Percentiles rank a stretch among this genome's conserved stretches.
These are phyloP conservation scores for Leucogyrophana mollusca DNA, from an alignment of 768 basidiomycete genomes.

Conservation along the genomic window DNA sequence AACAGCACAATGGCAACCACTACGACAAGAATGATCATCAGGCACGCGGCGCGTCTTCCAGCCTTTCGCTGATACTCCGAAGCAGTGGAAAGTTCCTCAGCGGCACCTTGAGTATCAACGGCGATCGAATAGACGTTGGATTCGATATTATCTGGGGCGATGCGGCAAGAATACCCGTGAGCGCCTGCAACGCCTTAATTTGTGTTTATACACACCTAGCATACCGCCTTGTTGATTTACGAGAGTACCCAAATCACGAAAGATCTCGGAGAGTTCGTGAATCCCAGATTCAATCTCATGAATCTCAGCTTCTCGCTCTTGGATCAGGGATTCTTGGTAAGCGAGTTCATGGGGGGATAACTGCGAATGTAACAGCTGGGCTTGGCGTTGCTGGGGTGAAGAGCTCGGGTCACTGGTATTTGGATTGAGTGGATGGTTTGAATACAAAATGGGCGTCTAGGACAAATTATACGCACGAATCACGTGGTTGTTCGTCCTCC, in stretches of 20 bases:
- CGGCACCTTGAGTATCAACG: constrained; percentile 77
- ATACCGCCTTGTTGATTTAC: constrained; percentile 94
- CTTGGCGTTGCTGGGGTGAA: constrained; percentile 63
- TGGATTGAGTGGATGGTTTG: constrained; percentile 4
- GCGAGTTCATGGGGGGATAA: constrained; percentile 91
- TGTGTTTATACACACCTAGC: constrained; percentile 63
- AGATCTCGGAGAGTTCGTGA: constrained; percentile 94
- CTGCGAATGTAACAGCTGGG: constrained; percentile 65
- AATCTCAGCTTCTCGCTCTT: constrained; percentile 90
- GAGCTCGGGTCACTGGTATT: constrained; percentile 35
- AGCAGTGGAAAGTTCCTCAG: constrained; percentile 85
- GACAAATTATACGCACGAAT: constrained; percentile 13
- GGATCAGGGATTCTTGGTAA: constrained; percentile 84
- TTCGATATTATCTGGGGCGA: constrained; percentile 83
- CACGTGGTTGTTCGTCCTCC: constrained; percentile 60
- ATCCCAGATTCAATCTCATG: constrained; percentile 96
- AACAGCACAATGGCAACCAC: constrained; percentile 88
- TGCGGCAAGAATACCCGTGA: background rate
- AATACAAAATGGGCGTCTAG: background rate
- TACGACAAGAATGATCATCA: constrained; percentile 83
- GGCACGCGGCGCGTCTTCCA: constrained; percentile 83
- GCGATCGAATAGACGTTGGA: constrained; percentile 87
- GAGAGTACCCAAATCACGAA: constrained; percentile 91
- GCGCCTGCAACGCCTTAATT: background rate
- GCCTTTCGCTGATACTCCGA: constrained; percentile 94